A percentile compares a stretch with the other conserved stretches of the same genome.
These are phyloP conservation scores for Solanum bulbocastanum DNA, from an alignment of 257 asterid species.

Conservation along the genomic window DNA sequence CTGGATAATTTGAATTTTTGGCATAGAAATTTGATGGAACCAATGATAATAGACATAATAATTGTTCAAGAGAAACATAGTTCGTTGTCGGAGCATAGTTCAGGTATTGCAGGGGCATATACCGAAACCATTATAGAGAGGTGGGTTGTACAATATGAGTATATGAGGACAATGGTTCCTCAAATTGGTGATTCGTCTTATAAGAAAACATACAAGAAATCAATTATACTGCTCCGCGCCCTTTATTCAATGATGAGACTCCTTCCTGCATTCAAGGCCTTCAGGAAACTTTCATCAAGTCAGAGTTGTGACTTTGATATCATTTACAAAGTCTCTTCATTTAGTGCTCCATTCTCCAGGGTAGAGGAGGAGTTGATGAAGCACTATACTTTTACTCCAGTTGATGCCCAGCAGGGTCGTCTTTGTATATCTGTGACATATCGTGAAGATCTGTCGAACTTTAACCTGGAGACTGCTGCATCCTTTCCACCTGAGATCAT, in stretches of 20 bases:
- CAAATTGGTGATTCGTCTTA: constrained; percentile 54
- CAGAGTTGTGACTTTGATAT: constrained; percentile 72
- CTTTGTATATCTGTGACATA: constrained; percentile 70
- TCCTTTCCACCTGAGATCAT: constrained; percentile 80
- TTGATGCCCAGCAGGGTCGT: constrained; percentile 80
- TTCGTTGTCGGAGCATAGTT: constrained; percentile 23
- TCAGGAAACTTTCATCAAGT: constrained; percentile 49
- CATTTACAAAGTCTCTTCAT: constrained; percentile 72
- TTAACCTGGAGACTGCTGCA: constrained; percentile 55
- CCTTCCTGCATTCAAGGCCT: constrained; percentile 88
- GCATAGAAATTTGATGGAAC: constrained; percentile 85
- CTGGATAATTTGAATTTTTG: constrained; percentile 87
- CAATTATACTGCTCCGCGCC: constrained; percentile 63
- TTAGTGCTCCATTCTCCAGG: constrained; percentile 68
- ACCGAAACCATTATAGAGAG: constrained; percentile 78
- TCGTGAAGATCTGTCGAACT: constrained; percentile 65
- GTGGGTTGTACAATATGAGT: constrained; percentile 81
- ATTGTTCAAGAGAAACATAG: constrained; percentile 53
- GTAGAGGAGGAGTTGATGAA: constrained; percentile 67
- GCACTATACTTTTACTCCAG: constrained; percentile 57
- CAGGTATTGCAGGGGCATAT: constrained; percentile 25
- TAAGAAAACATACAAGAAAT: constrained; percentile 78
- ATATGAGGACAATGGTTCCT: constrained; percentile 41
- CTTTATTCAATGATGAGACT: constrained; percentile 80
- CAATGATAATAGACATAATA: constrained; percentile 80